Conservation (phyloP, 2,329 filamentous ascomycete species). For the Tolypocladium sp. region DNA sequence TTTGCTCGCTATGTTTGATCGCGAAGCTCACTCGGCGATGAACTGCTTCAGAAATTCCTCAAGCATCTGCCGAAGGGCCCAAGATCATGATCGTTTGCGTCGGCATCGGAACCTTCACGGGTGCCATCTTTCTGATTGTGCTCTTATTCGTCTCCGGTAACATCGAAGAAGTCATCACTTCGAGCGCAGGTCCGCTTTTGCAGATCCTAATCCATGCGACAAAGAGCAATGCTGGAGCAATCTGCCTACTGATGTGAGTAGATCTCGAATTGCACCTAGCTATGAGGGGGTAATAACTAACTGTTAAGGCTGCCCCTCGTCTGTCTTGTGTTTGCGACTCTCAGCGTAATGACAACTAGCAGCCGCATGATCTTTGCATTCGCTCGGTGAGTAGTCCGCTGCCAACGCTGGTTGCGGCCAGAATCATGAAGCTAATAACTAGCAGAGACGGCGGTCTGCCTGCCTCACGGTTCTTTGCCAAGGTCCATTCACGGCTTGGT, state of each 20-base stretch:
- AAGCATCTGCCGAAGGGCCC: slow-evolving; percentile 18
- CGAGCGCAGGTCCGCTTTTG: slow-evolving; percentile 47
- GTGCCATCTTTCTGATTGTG: slow-evolving; percentile 52
- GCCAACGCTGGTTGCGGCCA: too few relatives aligned
- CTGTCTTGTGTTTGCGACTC: slow-evolving; percentile 55
- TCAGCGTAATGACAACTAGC: slow-evolving; percentile 56
- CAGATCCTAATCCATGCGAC: slow-evolving; percentile 57
- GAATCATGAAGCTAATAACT: not conserved
- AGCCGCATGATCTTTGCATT: slow-evolving; percentile 61
- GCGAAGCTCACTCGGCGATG: not conserved
- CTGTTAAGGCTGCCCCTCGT: slow-evolving; percentile 38
- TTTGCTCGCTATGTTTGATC: too few relatives aligned
- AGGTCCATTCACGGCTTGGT: slow-evolving; percentile 49
- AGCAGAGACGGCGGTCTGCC: slow-evolving; percentile 54
- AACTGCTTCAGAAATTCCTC: slow-evolving; percentile 15
- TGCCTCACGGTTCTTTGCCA: slow-evolving; percentile 48
- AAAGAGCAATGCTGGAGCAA: slow-evolving; percentile 47
- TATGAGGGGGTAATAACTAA: not conserved
- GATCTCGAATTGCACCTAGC: not conserved
- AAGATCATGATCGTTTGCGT: slow-evolving; percentile 45
- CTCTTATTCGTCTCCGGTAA: slow-evolving; percentile 56
- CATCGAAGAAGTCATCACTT: slow-evolving; percentile 44
- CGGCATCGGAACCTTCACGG: slow-evolving; percentile 51
- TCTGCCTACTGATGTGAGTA: slow-evolving; percentile 53
- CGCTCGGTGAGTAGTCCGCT: slow-evolving; percentile 29